Percentiles rank a stretch among this genome's conserved stretches.
Evolutionary conservation across 2,329 filamentous ascomycete genomes (phyloP).

Genomic region (Colletotrichum sidae): DNA sequence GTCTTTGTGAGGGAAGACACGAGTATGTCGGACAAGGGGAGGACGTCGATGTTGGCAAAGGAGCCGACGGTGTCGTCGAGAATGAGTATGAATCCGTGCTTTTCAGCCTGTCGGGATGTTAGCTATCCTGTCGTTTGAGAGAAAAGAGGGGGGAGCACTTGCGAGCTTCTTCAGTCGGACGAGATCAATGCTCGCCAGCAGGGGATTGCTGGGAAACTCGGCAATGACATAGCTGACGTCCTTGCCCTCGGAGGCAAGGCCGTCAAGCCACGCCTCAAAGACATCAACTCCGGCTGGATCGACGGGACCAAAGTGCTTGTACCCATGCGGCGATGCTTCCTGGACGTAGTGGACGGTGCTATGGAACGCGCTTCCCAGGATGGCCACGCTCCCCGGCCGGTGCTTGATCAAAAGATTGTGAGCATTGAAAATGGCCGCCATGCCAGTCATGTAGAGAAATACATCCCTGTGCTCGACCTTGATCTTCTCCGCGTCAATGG

Average conservation of each 20-base stretch:
- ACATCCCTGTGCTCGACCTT: constrained; percentile 55
- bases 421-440: constrained; percentile 61
- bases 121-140: not conserved
- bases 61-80: constrained; percentile 62
- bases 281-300: constrained; percentile 53
- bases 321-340: constrained; percentile 55
- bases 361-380: constrained; percentile 65
- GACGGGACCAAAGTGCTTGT: constrained; percentile 61
- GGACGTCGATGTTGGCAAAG: constrained; percentile 63
- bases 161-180: constrained; percentile 42
- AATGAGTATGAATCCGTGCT: constrained; percentile 57
- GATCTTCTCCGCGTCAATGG: constrained; percentile 44
- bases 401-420: constrained; percentile 52
- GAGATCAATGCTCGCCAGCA: constrained; percentile 48
- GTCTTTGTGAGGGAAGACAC: constrained; percentile 67
- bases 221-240: constrained; percentile 59
- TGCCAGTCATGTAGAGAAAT: constrained; percentile 65
- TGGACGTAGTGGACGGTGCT: constrained; percentile 60
- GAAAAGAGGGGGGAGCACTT: not conserved
- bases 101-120: constrained; percentile 44
- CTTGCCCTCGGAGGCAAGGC: constrained; percentile 50
- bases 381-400: constrained; percentile 50
- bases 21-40: constrained; percentile 61
- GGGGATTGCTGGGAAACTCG: constrained; percentile 57
- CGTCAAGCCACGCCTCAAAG: constrained; percentile 58